Evolutionary conservation across 1,284 basidiomycete species (phyloP), one percentile per base, ranked within the genome.

Genomic region (Fomes fomentarius): DNA sequence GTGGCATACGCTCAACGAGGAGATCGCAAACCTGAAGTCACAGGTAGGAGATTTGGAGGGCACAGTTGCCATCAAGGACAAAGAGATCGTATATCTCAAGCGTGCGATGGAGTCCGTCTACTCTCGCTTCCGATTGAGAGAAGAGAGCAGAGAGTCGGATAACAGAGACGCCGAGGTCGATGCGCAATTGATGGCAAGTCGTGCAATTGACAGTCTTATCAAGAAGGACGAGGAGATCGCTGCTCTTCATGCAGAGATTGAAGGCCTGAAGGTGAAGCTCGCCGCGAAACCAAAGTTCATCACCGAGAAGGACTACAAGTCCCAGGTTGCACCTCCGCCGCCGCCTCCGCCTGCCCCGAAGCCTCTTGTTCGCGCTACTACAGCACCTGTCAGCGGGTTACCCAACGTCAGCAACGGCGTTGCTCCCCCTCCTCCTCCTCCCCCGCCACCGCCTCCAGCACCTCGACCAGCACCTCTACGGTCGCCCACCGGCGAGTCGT

Each of bases 31-130:
- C 50, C 75, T 89, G 26, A 92, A 90, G 71, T 75, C 77, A 33
- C 85, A 84, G 79, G 90, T 89, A 47, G 21, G 68, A 56, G 84
- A 88, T 42, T 68, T 84, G 37, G 85, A 89, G 47, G 68, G 67
- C 4, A 63, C 69, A 2, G 44, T 85, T 2, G 71, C 72, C 11
- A 72, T 79, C 50, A 89, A 85, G 64, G 83, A 88, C 57, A 92
- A 91, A 64, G 90, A 93, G 57, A 79, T 89, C 47, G 66, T 82
- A 1, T 91, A 88, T 63, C 77, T 94, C 43, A 93, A 94, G 65
- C 85, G 89, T 14, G 90, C 91, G 12, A 75, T 96, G 37, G 91
- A 94, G 69, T 89, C 90, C 7, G 89, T 96, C 7, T 92, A 92
- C 68, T 87, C 86, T 17, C 81, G 90, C 15, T 89, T 94, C 67